Percentiles rank a stretch among this genome's conserved stretches.
phyloP scores from a whole-genome alignment of 768 basidiomycete species.

The Podaxis pistillaris region DNA sequence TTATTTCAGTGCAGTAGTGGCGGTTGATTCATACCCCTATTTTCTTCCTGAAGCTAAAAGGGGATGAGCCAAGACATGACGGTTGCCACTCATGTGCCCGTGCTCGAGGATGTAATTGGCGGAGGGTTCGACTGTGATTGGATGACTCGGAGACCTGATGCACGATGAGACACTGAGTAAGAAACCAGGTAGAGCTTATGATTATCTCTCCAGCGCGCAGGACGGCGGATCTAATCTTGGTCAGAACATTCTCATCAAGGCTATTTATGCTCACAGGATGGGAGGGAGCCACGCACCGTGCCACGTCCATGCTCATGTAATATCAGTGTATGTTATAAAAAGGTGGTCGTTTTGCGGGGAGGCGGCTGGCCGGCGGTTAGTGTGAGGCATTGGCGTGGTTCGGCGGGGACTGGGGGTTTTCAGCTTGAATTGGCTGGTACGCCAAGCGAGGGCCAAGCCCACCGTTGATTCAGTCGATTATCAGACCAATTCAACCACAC shows the following conservation, averaged over 20 bases:
- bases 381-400: too few relatives aligned
- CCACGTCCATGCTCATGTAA: background rate
- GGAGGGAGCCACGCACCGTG: background rate
- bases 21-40: too few relatives aligned
- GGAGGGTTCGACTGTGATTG: too few relatives aligned
- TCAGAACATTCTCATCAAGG: background rate
- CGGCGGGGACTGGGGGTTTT: too few relatives aligned
- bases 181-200: background rate
- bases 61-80: background rate
- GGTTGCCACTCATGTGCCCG: background rate
- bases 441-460: too few relatives aligned
- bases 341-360: too few relatives aligned
- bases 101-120: background rate
- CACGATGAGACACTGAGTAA: background rate
- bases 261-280: background rate
- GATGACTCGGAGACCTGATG: background rate
- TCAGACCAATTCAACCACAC: too few relatives aligned
- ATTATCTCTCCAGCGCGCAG: background rate
- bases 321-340: too few relatives aligned
- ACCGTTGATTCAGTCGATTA: too few relatives aligned
- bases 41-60: background rate
- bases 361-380: too few relatives aligned
- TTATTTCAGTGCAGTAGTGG: too few relatives aligned
- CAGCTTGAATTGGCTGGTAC: too few relatives aligned
- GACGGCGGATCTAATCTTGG: background rate